Percentiles rank a stretch among this genome's conserved stretches.
Evolutionary conservation across 257 asterid species (phyloP).

Genomic region (Nicotiana tomentosiformis): DNA sequence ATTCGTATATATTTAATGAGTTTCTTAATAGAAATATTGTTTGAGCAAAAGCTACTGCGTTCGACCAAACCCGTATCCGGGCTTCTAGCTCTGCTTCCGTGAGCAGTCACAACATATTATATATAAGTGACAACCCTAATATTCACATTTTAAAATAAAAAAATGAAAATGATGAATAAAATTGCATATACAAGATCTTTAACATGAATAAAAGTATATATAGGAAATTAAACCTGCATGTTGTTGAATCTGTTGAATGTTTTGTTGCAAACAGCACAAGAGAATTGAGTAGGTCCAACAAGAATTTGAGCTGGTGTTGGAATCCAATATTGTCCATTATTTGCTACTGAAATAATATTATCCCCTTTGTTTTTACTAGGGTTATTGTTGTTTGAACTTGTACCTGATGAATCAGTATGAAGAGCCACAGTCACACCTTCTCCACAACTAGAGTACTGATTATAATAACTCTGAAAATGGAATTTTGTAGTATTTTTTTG

Average conservation of each 20-base stretch:
- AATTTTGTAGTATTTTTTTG: conserved; percentile 22
- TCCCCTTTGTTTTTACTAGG: conserved; percentile 15
- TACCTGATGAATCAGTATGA: conserved; percentile 39
- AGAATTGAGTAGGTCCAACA: conserved; percentile 83
- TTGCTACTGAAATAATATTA: background rate
- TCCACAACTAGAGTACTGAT: conserved; percentile 21
- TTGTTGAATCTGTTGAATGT: conserved; percentile 88
- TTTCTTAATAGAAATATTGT: no score
- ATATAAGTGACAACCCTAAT: background rate
- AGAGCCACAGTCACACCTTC: conserved; percentile 62
- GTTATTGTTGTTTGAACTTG: conserved; percentile 15
- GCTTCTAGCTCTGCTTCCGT: no score
- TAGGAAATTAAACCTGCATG: conserved; percentile 61
- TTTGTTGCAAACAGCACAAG: conserved; percentile 76
- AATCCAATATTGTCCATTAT: conserved; percentile 69
- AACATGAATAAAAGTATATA: background rate
- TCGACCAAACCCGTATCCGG: no score
- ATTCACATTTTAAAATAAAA: background rate
- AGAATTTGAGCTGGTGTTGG: conserved; percentile 85
- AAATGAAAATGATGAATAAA: background rate
- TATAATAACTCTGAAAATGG: conserved; percentile 9
- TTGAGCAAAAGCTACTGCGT: no score
- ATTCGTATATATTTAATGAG: no score
- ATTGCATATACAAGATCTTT: background rate
- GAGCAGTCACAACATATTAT: background rate